A percentile compares a stretch with the other conserved stretches of the same genome.
Conservation (phyloP, 371 early-diverging fungal species). For the Circinella umbellata region DNA sequence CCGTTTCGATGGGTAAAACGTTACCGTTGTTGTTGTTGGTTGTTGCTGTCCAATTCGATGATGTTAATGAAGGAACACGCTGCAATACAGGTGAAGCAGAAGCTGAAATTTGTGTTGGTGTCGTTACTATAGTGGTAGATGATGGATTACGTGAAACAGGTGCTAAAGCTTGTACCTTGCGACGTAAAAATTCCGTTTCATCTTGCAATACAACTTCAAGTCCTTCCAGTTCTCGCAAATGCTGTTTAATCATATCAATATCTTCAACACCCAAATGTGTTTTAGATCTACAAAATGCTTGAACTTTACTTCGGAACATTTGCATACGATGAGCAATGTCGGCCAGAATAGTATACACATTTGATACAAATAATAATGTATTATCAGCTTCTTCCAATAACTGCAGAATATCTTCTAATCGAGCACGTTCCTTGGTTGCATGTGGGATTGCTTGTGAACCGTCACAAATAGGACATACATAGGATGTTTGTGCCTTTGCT, state of each 20-base stretch:
- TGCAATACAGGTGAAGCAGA: neutral
- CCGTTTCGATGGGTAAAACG: neutral
- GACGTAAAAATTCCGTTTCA: conserved; percentile 49
- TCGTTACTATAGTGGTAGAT: neutral
- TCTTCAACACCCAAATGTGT: conserved; percentile 41
- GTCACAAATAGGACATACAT: conserved; percentile 76
- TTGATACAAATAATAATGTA: conserved; percentile 56
- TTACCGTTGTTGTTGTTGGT: neutral
- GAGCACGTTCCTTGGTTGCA: conserved; percentile 47
- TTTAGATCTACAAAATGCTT: conserved; percentile 47
- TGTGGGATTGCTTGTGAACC: conserved; percentile 38
- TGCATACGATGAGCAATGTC: conserved; percentile 47
- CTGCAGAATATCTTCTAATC: conserved; percentile 48
- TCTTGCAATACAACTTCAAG: conserved; percentile 54
- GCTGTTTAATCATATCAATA: conserved; percentile 41
- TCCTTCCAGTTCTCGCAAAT: conserved; percentile 64
- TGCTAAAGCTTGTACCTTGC: conserved; percentile 45
- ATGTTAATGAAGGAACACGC: conserved; percentile 1
- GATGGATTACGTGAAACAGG: conserved; percentile 17
- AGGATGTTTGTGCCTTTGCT: conserved; percentile 55
- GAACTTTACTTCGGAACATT: conserved; percentile 36
- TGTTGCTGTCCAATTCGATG: neutral
- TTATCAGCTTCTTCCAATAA: conserved; percentile 47
- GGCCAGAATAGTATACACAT: conserved; percentile 57
- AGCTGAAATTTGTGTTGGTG: neutral